phyloP scores from a whole-genome alignment of 805 yeast genomes.

The Barnettozyma populi region DNA sequence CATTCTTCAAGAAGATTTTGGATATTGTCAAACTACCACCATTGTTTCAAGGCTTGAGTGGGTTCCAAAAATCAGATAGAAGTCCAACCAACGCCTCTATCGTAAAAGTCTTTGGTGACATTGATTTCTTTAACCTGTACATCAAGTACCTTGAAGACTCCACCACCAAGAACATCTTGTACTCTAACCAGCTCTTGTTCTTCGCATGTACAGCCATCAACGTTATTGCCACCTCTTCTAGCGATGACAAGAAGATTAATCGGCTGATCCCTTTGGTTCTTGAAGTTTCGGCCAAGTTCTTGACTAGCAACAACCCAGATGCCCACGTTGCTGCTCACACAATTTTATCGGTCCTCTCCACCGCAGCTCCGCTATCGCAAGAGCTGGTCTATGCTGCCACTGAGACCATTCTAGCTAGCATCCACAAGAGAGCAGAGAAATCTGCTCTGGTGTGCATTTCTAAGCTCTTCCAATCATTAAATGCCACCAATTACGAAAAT shows the following conservation, averaged over 20 bases:
- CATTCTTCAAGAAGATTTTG: constrained; percentile 70
- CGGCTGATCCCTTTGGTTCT: constrained; percentile 51
- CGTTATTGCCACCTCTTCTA: constrained; percentile 52
- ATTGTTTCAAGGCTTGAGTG: constrained; percentile 64
- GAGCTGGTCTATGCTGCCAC: constrained; percentile 55
- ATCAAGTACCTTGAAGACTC: constrained; percentile 42
- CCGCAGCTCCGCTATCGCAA: constrained; percentile 61
- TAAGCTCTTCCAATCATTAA: constrained; percentile 44
- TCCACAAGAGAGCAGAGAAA: constrained; percentile 34
- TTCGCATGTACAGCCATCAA: constrained; percentile 68
- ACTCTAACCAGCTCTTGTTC: constrained; percentile 69
- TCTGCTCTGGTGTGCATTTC: constrained; percentile 44
- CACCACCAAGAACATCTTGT: constrained; percentile 50
- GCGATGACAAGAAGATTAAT: constrained; percentile 38
- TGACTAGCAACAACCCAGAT: constrained; percentile 46
- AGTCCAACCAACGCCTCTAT: constrained; percentile 64
- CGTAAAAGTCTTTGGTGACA: constrained; percentile 68
- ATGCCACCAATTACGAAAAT: constrained; percentile 36
- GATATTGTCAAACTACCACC: constrained; percentile 76
- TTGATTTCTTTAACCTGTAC: constrained; percentile 62
- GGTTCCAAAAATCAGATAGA: constrained; percentile 58
- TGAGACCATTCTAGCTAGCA: constrained; percentile 47
- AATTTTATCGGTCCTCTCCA: constrained; percentile 66
- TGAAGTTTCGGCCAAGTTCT: constrained; percentile 51
- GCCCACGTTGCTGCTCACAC: constrained; percentile 82